A percentile compares a stretch with the other conserved stretches of the same genome.
Evolutionary conservation across 2,329 filamentous ascomycete species (phyloP).

Genomic region (Didymella pomorum): DNA sequence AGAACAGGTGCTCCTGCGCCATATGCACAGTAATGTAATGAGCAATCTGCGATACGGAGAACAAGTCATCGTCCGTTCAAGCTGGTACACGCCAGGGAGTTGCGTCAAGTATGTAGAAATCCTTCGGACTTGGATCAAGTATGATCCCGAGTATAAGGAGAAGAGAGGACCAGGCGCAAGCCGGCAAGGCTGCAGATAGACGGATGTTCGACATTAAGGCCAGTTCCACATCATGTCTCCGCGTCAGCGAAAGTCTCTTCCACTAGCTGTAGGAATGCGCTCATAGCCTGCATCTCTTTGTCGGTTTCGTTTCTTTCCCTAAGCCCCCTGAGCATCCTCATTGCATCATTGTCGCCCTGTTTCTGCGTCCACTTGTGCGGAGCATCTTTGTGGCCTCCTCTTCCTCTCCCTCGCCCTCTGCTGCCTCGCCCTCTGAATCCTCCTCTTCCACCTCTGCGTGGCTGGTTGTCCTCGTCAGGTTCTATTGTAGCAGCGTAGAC

Average conservation of each 20-base stretch:
- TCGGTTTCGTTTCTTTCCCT: conserved; percentile 38
- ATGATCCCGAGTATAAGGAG: no score
- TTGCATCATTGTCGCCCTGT: conserved; percentile 42
- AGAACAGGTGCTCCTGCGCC: no score
- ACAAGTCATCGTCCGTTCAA: no score
- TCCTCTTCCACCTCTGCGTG: conserved; percentile 30
- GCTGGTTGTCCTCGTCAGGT: conserved; percentile 39
- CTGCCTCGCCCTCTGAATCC: conserved; percentile 21
- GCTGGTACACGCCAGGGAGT: no score
- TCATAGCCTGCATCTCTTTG: conserved; percentile 51
- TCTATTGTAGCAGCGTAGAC: conserved; percentile 47
- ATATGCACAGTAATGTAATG: no score
- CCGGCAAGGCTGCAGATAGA: no score
- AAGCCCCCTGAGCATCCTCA: conserved; percentile 38
- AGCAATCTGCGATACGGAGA: no score
- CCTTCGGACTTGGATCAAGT: no score
- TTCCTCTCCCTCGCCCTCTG: conserved; percentile 28
- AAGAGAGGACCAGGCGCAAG: no score
- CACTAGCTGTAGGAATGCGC: conserved; percentile 50
- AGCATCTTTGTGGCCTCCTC: conserved; percentile 25
- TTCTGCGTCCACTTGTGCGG: conserved; percentile 39
- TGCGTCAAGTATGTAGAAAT: no score
- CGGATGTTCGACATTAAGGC: no score
- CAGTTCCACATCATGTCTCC: conserved; percentile 1
- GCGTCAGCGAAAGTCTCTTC: conserved; percentile 34